Percentiles rank a stretch among this genome's conserved stretches.
Evolutionary conservation across 2,329 filamentous ascomycete species (phyloP).

Genomic region (Neofusicoccum laricinum): DNA sequence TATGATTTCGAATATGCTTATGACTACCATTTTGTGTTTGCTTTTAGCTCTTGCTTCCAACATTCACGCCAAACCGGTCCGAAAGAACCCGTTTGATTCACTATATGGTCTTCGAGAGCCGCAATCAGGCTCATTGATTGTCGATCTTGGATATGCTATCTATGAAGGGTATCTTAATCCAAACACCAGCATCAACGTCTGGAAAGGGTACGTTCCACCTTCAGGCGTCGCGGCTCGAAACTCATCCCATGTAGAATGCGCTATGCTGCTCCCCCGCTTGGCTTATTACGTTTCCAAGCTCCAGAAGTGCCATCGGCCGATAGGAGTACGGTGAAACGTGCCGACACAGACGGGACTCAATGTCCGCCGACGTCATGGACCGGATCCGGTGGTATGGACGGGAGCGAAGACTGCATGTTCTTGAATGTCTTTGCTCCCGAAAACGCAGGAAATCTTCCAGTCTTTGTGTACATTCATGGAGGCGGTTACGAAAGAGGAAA

Average conservation of each 20-base stretch:
- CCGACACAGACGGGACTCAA: too few species aligned
- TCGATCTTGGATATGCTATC: slow-evolving; percentile 24
- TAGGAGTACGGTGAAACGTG: background rate
- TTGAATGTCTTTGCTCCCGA: slow-evolving; percentile 52
- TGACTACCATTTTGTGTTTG: too few species aligned
- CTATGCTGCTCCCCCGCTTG: background rate
- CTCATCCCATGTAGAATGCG: background rate
- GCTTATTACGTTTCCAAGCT: background rate
- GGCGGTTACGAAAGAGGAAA: slow-evolving; percentile 60
- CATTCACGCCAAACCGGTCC: background rate
- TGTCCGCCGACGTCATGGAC: too few species aligned
- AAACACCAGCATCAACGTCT: slow-evolving; percentile 23
- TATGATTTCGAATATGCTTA: too few species aligned
- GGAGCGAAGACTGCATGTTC: slow-evolving; percentile 58
- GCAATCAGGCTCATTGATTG: background rate
- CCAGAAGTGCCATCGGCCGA: background rate
- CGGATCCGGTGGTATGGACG: background rate
- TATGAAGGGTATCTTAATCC: slow-evolving; percentile 22
- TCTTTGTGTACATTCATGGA: slow-evolving; percentile 60
- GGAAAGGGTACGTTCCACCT: slow-evolving; percentile 17
- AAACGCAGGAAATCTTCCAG: slow-evolving; percentile 45
- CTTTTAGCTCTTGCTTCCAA: too few species aligned
- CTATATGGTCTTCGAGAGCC: background rate
- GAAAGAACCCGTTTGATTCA: background rate
- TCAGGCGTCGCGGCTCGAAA: too few species aligned